These are phyloP conservation scores for Rhododendron henanense DNA, from an alignment of 148 eudicot species.

Conservation along the genomic window DNA sequence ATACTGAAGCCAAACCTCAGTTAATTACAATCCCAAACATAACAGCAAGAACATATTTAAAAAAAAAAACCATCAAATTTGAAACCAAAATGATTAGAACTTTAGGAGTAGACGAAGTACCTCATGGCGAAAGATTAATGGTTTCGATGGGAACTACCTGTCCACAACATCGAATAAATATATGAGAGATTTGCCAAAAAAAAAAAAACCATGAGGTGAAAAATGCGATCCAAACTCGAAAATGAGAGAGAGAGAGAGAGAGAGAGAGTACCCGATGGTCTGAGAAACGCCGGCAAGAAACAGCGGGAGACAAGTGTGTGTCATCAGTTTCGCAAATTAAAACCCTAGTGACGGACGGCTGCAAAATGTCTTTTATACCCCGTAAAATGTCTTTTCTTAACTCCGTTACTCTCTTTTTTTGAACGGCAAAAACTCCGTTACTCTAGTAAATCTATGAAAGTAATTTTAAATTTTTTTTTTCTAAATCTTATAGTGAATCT, in stretches of 20 bases:
- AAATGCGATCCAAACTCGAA: not conserved
- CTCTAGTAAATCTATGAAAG: too few species aligned
- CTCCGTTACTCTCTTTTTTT: too few species aligned
- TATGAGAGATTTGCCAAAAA: not conserved
- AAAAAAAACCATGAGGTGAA: not conserved
- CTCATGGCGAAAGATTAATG: slow-evolving; percentile 8
- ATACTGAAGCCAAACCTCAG: not conserved
- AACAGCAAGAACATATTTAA: not conserved
- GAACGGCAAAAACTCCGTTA: too few species aligned
- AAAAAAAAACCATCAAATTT: not conserved
- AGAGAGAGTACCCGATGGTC: not conserved
- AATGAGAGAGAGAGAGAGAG: not conserved
- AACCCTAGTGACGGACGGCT: slow-evolving; percentile 6
- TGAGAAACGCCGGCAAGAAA: not conserved
- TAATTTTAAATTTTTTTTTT: too few species aligned
- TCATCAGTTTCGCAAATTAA: not conserved
- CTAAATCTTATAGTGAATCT: too few species aligned
- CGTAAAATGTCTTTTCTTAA: too few species aligned
- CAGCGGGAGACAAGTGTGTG: not conserved
- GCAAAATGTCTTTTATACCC: not conserved
- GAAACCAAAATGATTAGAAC: not conserved
- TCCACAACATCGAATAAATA: not conserved
- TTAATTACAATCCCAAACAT: not conserved
- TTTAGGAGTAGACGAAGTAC: not conserved
- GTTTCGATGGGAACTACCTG: not conserved